Base-by-base conservation (phyloP, 2,329 filamentous ascomycete genomes). In the Talaromyces marneffei region DNA sequence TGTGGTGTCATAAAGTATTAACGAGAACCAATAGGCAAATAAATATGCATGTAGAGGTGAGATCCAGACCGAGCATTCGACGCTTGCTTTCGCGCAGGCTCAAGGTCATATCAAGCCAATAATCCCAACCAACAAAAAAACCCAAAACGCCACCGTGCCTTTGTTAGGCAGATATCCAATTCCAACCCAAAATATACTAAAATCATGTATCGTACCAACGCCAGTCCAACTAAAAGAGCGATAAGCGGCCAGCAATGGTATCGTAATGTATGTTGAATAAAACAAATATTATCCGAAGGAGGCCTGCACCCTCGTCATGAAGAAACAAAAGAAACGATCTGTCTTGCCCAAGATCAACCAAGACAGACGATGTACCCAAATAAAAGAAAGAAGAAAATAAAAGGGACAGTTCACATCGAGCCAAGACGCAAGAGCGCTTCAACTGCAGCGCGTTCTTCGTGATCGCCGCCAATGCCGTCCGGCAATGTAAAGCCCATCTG, bases 381-480 rank as follows among this genome's bases (percentile, higher is more conserved):
- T 29, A 6, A n/a, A n/a, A n/a, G n/a, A n/a, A n/a, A n/a, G n/a
- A n/a, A n/a, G n/a, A n/a, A n/a, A n/a, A 29, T 31, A 7, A 44
- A 61, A 56, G 29, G 14, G n/a, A 31, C 42, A 31, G 68, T 65
- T 77, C 74, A 80, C 74, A 80, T 78, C 52, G 78, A 79, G 62
- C 79, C 78, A 66, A 81, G 70, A 64, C 75, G 75, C 65, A 81
- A 69, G 62, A 81, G 75, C 56, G 79, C 79, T 66, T 80, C 79
- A 61, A 80, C 76, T 29, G 79, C 79, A 56, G 77, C 77, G 64
- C 78, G 73, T 70, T 81, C 79, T 66, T 80, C 75, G 48, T 63
- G 65, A 59, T 75, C 72, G 33, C 64, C 65, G 63, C 71, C 70
- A 59, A 74, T 66, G 65, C 71, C 72, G 62, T 75, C 70, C 27